These are phyloP conservation scores for Leccinellum rugosiceps DNA, from an alignment of 768 basidiomycete species.

Conservation along the genomic window DNA sequence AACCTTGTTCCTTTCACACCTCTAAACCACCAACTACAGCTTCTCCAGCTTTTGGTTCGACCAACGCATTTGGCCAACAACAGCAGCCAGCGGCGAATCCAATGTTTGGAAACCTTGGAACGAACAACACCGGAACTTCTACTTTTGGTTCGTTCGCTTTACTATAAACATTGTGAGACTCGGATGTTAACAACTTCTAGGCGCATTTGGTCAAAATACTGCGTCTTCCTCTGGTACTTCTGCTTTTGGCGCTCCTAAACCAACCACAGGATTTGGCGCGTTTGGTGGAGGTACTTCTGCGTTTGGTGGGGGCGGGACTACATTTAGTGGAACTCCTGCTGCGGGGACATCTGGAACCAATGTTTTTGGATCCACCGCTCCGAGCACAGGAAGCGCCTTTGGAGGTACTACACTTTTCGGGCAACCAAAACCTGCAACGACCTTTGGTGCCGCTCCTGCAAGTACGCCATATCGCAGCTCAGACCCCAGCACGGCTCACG, in stretches of 20 bases:
- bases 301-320: constrained; percentile 43
- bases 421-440: constrained; percentile 43
- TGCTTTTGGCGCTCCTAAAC: constrained; percentile 67
- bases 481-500: constrained; percentile 9
- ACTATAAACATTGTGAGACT: not conserved
- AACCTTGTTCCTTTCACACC: constrained; percentile 25
- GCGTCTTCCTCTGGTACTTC: constrained; percentile 36
- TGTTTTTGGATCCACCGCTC: constrained; percentile 33
- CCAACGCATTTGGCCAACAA: constrained; percentile 61
- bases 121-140: constrained; percentile 32
- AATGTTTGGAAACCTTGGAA: constrained; percentile 70
- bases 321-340: constrained; percentile 39
- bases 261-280: constrained; percentile 71
- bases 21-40: constrained; percentile 36
- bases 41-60: constrained; percentile 53
- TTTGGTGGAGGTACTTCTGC: constrained; percentile 57
- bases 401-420: constrained; percentile 58
- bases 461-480: constrained; percentile 18
- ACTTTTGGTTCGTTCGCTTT: constrained; percentile 33
- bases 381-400: constrained; percentile 36
- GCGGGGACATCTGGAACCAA: constrained; percentile 31
- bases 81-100: constrained; percentile 70
- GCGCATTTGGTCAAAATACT: constrained; percentile 41
- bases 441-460: constrained; percentile 41
- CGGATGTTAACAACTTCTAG: constrained; percentile 17